Conservation (phyloP, 345 rosid species). For the Syzygium aromaticum region DNA sequence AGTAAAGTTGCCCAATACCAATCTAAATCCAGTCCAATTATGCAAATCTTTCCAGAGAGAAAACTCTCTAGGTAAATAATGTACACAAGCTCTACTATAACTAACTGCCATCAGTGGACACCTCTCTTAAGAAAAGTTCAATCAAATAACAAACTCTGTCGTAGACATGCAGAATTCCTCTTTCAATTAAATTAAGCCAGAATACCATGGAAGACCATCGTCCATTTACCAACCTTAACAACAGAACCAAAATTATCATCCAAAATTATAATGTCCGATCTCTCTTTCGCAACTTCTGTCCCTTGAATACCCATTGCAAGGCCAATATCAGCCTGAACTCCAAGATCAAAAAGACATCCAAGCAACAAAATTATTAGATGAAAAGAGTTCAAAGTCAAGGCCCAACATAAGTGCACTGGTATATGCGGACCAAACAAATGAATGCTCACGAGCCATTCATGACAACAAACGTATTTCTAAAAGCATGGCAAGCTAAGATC, state of each 20-base stretch:
- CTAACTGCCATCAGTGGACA: not conserved
- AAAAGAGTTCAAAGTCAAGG: not conserved
- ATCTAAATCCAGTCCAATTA: not conserved
- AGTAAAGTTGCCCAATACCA: accelerated
- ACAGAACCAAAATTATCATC: constrained; percentile 93
- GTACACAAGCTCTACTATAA: not conserved
- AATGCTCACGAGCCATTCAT: not conserved
- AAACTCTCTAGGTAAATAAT: not conserved
- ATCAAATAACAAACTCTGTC: not conserved
- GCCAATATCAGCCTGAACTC: constrained; percentile 86
- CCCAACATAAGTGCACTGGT: not conserved
- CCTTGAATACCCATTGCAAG: constrained; percentile 99
- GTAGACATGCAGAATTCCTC: not conserved
- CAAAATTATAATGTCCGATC: constrained; percentile 90
- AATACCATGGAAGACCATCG: not conserved
- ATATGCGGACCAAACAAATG: not conserved
- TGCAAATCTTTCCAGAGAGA: not conserved
- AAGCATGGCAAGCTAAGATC: not conserved
- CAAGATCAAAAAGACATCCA: not conserved
- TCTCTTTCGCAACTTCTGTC: constrained; percentile 98
- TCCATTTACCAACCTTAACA: constrained; percentile 55
- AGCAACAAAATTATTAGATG: not conserved
- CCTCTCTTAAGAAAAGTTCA: not conserved
- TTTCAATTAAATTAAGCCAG: not conserved
- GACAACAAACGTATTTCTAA: not conserved